A percentile compares a stretch with the other conserved stretches of the same genome.
Conservation (phyloP, 805 yeast species). For the Teunomyces gatunensis region DNA sequence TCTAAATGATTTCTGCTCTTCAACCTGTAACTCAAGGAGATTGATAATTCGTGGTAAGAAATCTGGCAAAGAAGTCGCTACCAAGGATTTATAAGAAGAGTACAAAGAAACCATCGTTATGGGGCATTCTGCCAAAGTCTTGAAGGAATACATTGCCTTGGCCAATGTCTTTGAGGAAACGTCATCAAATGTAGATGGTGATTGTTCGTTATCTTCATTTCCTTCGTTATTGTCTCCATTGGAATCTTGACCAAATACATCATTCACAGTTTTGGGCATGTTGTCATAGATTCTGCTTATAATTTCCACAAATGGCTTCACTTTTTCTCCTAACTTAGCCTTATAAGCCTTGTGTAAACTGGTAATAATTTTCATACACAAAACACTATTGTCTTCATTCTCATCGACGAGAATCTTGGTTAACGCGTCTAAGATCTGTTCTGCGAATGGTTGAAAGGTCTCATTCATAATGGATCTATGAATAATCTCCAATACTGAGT, state of each 20-base stretch:
- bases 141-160: conserved; percentile 78
- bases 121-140: conserved; percentile 93
- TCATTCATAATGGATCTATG: conserved; percentile 84
- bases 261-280: conserved; percentile 70
- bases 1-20: conserved; percentile 55
- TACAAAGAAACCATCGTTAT: conserved; percentile 92
- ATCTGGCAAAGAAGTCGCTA: conserved; percentile 64
- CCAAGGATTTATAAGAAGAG: conserved; percentile 78
- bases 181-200: conserved; percentile 38
- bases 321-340: conserved; percentile 60
- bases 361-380: conserved; percentile 85
- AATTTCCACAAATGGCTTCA: conserved; percentile 73
- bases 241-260: conserved; percentile 45
- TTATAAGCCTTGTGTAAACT: conserved; percentile 84
- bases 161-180: conserved; percentile 47
- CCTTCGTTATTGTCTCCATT: conserved; percentile 7
- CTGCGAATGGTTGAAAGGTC: conserved; percentile 68
- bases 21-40: conserved; percentile 73
- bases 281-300: conserved; percentile 76
- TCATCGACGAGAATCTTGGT: conserved; percentile 64
- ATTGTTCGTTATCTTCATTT: conserved; percentile 20
- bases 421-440: conserved; percentile 55
- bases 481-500: conserved; percentile 71
- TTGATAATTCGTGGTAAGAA: conserved; percentile 82
- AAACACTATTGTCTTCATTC: conserved; percentile 93